A percentile compares a stretch with the other conserved stretches of the same genome.
These are phyloP conservation scores for Daedalea quercina DNA, from an alignment of 768 basidiomycete genomes.

Conservation along the genomic window DNA sequence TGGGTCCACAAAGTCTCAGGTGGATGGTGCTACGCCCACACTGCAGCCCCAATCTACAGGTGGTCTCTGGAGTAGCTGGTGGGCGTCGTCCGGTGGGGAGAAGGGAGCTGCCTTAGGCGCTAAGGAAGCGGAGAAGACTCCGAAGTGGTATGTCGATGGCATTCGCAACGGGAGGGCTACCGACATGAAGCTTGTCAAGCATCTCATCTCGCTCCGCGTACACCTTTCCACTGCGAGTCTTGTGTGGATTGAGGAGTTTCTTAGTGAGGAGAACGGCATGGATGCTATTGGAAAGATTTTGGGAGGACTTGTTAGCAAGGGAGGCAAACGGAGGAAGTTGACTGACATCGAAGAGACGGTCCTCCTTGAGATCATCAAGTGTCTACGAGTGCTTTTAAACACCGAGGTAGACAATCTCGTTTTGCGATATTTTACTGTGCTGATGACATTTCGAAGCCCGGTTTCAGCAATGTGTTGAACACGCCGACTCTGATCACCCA, in stretches of 20 bases:
- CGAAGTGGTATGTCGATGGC: conserved; percentile 57
- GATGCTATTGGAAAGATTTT: conserved; percentile 54
- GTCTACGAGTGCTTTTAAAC: conserved; percentile 77
- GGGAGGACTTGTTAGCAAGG: conserved; percentile 56
- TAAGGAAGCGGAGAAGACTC: conserved; percentile 37
- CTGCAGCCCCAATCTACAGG: conserved; percentile 67
- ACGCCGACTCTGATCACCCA: conserved; percentile 63
- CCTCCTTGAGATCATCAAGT: conserved; percentile 70
- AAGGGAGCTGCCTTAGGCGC: conserved; percentile 22
- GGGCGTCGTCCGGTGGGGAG: conserved; percentile 60
- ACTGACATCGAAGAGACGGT: conserved; percentile 63
- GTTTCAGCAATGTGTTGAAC: conserved; percentile 60
- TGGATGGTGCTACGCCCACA: conserved; percentile 27
- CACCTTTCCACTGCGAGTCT: conserved; percentile 80
- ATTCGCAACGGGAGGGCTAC: conserved; percentile 47
- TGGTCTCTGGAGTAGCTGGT: conserved; percentile 71
- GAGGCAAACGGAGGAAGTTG: conserved; percentile 52
- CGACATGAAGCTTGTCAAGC: conserved; percentile 62
- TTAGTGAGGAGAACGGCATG: conserved; percentile 59
- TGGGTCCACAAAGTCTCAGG: conserved; percentile 21
- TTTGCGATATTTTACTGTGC: not conserved
- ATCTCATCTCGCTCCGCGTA: conserved; percentile 76
- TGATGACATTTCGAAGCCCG: conserved; percentile 40
- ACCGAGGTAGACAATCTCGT: conserved; percentile 58
- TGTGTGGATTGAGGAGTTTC: conserved; percentile 73